A percentile compares a stretch with the other conserved stretches of the same genome.
phyloP scores from a whole-genome alignment of 148 eudicot genomes.

The Vaccinium vitisidaea region DNA sequence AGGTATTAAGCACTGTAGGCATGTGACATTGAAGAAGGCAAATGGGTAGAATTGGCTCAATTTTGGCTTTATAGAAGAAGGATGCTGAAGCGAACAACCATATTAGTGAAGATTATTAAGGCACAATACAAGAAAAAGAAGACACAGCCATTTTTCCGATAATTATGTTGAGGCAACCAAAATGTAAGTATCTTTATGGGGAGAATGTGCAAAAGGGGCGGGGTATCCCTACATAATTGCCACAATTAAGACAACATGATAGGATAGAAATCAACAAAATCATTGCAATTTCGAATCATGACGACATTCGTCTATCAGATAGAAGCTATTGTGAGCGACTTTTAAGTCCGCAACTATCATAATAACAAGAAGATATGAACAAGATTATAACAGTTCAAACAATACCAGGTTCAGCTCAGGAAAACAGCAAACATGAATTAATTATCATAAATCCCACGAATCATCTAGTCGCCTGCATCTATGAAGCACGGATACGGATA shows the following conservation, averaged over 20 bases:
- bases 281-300: neutral
- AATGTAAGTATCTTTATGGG: neutral
- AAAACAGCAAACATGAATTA: neutral
- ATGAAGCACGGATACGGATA: no score
- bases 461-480: neutral
- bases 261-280: neutral
- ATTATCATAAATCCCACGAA: neutral
- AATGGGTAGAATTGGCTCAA: neutral
- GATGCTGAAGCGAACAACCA: neutral
- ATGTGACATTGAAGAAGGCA: conserved; percentile 3
- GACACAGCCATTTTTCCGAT: neutral
- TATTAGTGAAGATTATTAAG: neutral
- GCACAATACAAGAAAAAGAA: neutral
- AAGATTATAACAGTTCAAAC: neutral
- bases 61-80: neutral
- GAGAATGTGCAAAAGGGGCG: no score
- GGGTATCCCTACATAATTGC: neutral
- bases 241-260: neutral
- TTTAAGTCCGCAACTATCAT: neutral
- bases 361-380: neutral
- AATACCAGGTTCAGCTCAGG: conserved; percentile 4
- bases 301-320: neutral
- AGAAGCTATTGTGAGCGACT: neutral
- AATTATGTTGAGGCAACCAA: neutral
- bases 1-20: neutral